Base-by-base conservation (phyloP, 2,329 filamentous ascomycete species). In the Epichloe sp. region DNA sequence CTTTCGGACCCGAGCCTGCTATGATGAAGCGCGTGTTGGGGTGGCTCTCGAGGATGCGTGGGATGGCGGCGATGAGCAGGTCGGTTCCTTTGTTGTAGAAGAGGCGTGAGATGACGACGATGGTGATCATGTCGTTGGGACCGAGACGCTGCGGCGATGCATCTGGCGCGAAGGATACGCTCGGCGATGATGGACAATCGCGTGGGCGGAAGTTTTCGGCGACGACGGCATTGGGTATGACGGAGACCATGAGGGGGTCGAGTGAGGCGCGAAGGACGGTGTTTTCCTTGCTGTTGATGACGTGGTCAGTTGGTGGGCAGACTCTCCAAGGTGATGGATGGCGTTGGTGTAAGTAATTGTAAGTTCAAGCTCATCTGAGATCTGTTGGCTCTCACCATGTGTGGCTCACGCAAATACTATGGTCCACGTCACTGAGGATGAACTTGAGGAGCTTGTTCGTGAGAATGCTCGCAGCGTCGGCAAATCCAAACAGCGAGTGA, bases 51-150 rank as follows among this genome's bases (percentile, higher is more conserved):
- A 97, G 78, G 49, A 98, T 95, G 46, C 90, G 83, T 0, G 93
- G 93, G 50, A 98, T 95, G 4, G 89, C 88, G 11, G 91, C 93
- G 23, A 95, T 95, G n/a, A 98, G 78, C 0, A 98, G 79, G 65
- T 98, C 94, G 1, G 88, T 97, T 53, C 93, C 93, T 66, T 98
- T 98, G 70, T 98, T 98, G 69, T 97, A 97, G 69, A 97, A 98
- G 1, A 98, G 80, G 19, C 93, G 88, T 8, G 90, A 96, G 55
- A 98, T 95, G 19, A 98, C 91, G 2, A 98, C 88, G 53, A 98
- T 96, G 7, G 89, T 96, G 60, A 98, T 91, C 11, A 82, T 85
- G 60, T 96, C 91, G 56, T 88, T 77, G 0, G 89, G 87, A 0
- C 86, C 86, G 3, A 95, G 77, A 6, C 80, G 81, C 50, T 83